Base-by-base conservation (phyloP, 1,139 yeast species). In the Taphrina populina region DNA sequence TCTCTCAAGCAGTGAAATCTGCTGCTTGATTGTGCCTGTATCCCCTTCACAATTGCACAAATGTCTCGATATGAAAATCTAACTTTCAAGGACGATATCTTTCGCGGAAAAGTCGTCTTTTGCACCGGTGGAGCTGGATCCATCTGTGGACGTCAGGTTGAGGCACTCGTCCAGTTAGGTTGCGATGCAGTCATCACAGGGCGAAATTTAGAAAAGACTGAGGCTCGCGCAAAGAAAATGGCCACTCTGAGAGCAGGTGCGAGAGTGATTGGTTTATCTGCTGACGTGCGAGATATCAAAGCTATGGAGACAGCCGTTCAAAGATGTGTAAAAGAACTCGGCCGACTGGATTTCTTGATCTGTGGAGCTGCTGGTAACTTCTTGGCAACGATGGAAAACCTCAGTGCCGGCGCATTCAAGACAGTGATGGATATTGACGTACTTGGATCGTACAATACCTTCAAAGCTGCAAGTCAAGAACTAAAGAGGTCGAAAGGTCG, bases 321-420 rank as follows among this genome's bases (percentile, higher is more conserved):
- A 11, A 65, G 67, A 43, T 81, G 96, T 0, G 85, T 88, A 17
- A 65, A 69, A 10, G 76, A 76, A 63, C 76, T 87, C 60, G 95
- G 95, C 5, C 71, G 77, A 60, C 83, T 86, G 60, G 96, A 90
- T 69, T 84, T 70, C 66, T 94, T 88, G 39, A 83, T 90, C 69
- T 90, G 94, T 37, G 97, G 96, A 17, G 96, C 97, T 1, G 96
- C 96, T 2, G 96, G 97, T 4, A 88, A 88, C 73, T 90, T 88
- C 66, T 70, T 90, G 61, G 74, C 88, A 30, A 94, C 87, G 67
- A 81, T 88, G 69, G 82, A 82, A 65, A 83, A 82, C 64, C 72
- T 88, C 62, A 83, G 94, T 1, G 69, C 88, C 34, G 87, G 87
- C 65, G 96, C 95, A 1, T 90, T 90, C 75, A 82, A 84, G 68